Evolutionary conservation across 139 green algal genomes (phyloP), one percentile per base, ranked within the genome.

Genomic region (Marvania coccoides): DNA sequence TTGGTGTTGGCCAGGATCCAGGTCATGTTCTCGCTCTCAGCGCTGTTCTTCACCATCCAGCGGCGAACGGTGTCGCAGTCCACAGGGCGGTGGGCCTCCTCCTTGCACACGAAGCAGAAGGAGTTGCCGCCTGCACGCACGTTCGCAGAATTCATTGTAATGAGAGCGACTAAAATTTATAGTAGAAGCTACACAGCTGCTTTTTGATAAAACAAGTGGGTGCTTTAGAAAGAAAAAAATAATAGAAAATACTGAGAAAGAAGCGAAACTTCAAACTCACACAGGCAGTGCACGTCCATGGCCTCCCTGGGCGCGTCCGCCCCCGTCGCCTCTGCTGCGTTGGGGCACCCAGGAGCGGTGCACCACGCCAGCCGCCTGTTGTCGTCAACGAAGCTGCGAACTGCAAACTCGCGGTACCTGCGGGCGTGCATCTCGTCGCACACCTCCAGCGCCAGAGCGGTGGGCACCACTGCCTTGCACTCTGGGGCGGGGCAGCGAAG

Each of bases 1-100:
- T 94, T 94, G 63, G 87, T 90, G 70, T 95, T 88, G 35, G 84
- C 85, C 48, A 94, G 69, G 51, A 94, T 92, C 79, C 80, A 87
- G 34, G 70, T 88, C 48, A 89, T 71, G 73, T 95, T 95, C 61
- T 89, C 88, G 36, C 71, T 83, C 67, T 95, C 87, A 2, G 81
- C 78, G 35, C 75, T 91, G 69, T 93, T 94, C 66, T 94, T 94
- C 1, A 76, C 19, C 13, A 88, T 47, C 83, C 85, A 93, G 35
- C 74, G 69, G 19, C 48, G 15, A 14, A 90, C 83, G 3, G 60
- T 84, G 2, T 63, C 42, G 53, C 85, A 93, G 51, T 84, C 76
- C 29, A 94, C 87, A 5, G 87, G 87, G 3, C 86, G 65, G 71
- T 95, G 87, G 38, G 83, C 81, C 62, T 95, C 88, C 74, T 92